These are phyloP conservation scores for Taphrina sp. DNA, from an alignment of 1,139 yeast genomes.

Conservation along the genomic window DNA sequence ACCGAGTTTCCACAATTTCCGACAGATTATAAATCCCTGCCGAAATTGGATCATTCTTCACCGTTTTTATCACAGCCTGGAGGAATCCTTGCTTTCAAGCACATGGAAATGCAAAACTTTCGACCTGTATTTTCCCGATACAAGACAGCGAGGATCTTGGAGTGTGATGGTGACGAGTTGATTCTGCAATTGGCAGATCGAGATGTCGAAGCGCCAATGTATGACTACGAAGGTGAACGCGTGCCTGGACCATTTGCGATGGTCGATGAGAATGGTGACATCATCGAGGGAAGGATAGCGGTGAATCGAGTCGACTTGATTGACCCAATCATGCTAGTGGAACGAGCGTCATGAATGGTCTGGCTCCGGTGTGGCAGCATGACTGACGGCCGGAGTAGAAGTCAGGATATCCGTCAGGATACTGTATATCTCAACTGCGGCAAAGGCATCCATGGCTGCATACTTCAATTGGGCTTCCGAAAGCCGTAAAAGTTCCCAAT, in stretches of 20 bases:
- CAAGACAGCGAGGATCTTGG: constrained; percentile 11
- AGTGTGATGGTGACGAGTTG: background rate
- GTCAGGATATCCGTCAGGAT: background rate
- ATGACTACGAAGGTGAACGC: constrained; percentile 28
- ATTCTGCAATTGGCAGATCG: constrained; percentile 12
- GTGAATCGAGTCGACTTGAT: constrained; percentile 7
- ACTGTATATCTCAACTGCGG: constrained; percentile 7
- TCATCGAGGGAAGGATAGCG: constrained; percentile 7
- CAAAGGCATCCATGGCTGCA: constrained; percentile 30
- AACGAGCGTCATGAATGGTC: too few relatives aligned
- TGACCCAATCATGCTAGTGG: constrained; percentile 11
- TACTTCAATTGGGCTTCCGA: constrained; percentile 5
- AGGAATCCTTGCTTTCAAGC: constrained; percentile 18
- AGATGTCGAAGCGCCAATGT: constrained; percentile 17
- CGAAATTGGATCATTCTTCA: background rate
- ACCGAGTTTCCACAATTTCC: constrained; percentile 13
- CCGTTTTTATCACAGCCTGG: background rate
- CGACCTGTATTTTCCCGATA: constrained; percentile 10
- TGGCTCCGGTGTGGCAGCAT: too few relatives aligned
- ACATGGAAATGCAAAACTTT: constrained; percentile 24
- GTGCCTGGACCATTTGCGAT: constrained; percentile 19
- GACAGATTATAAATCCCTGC: background rate
- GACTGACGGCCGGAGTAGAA: too few relatives aligned
- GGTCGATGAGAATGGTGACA: constrained; percentile 13
- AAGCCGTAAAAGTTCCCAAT: constrained; percentile 14